Base-by-base conservation (phyloP, 2,329 filamentous ascomycete species). In the Diaporthe eres region DNA sequence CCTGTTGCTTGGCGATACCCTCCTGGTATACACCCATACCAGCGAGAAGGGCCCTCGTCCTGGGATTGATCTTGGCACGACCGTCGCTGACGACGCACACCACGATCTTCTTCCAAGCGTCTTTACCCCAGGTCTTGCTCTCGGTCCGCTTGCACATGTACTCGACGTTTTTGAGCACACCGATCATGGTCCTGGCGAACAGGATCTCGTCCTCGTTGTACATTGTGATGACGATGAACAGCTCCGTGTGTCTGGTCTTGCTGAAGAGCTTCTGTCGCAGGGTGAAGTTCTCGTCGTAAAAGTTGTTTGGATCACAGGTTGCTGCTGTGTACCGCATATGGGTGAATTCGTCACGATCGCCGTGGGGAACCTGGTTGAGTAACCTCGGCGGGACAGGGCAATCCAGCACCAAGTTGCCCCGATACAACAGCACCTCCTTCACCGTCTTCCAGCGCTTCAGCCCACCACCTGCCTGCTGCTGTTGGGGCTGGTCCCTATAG, bases 101-200 rank as follows among this genome's bases (percentile, higher is more conserved):
- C 13, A 99, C 97, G 80, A 99, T 98, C 88, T 99, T 99, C 88
- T 99, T 98, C 97, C 97, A 99, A 6, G 96, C 96, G 81, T 98
- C 95, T 84, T 97, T 97, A 79, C 97, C 97, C 97, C 97, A 99
- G 0, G 96, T 98, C 86, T 98, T 98, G 86, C 95, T 98, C 83
- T 94, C 95, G 61, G 93, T 95, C 68, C 96, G 92, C 77, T 94
- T 95, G 85, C 97, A 98, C 94, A 99, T 98, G 88, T 96, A 96
- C 84, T 98, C 96, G 79, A 99, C 95, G 84, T 99, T 99, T 87
- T 99, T 98, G 88, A 98, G 96, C 7, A 99, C 95, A 84, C 97
- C 97, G 68, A 93, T 94, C 95, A 99, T 95, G 6, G 97, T 98
- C 57, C 97, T 92, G 34, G 97, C 95, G 82, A 99, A 98, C 76